Conservation (phyloP, 495 filamentous ascomycete species). For the Pseudomonodictys pantanalensis region DNA sequence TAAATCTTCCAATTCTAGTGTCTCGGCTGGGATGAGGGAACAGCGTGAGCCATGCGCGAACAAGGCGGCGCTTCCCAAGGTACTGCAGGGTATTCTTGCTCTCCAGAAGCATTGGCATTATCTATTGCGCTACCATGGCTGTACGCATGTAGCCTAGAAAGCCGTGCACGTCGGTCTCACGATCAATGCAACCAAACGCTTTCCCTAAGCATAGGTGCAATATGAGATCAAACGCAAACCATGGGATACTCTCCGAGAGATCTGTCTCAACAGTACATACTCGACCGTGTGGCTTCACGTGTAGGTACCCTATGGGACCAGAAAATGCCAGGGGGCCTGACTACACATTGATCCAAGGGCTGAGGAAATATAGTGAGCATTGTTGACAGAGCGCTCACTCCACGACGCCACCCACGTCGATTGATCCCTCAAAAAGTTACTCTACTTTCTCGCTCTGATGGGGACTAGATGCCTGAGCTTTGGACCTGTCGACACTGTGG, state of each 20-base stretch:
- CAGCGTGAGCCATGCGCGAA: not conserved
- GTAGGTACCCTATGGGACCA: too few relatives aligned
- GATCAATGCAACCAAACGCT: constrained; percentile 40
- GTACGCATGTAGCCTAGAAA: not conserved
- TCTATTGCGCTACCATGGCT: constrained; percentile 7
- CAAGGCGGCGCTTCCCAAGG: not conserved
- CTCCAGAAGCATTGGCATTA: not conserved
- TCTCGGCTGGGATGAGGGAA: not conserved
- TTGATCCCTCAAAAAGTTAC: too few relatives aligned
- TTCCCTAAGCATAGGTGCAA: constrained; percentile 41
- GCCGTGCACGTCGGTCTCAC: constrained; percentile 35
- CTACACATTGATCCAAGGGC: too few relatives aligned
- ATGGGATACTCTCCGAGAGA: constrained; percentile 36
- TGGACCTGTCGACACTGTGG: too few relatives aligned
- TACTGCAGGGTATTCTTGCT: not conserved
- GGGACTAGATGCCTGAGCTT: too few relatives aligned
- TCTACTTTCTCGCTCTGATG: too few relatives aligned
- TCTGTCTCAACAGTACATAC: too few relatives aligned
- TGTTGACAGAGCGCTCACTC: too few relatives aligned
- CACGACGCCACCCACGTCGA: too few relatives aligned
- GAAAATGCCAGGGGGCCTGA: too few relatives aligned
- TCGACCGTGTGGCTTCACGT: too few relatives aligned
- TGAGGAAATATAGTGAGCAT: too few relatives aligned
- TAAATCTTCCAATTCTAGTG: not conserved
- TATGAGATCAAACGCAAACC: constrained; percentile 47